Conservation (phyloP, 768 basidiomycete genomes). For the Lentinula aciculospora region DNA sequence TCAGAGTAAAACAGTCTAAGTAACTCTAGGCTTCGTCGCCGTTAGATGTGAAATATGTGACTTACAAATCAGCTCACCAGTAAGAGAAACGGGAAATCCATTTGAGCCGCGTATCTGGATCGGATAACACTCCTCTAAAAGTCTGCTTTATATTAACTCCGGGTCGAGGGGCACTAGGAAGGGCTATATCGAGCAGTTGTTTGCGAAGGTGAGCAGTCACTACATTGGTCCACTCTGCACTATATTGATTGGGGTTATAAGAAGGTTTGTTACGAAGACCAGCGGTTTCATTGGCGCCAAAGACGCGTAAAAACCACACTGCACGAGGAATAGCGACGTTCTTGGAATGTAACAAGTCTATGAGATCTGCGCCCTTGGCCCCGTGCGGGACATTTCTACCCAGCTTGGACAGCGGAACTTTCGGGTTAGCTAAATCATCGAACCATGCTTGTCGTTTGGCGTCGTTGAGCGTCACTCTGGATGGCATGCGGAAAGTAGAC, state of each 20-base stretch:
- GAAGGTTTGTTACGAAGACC: constrained; percentile 71
- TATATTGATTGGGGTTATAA: constrained; percentile 82
- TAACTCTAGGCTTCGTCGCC: constrained; percentile 50
- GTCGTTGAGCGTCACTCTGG: constrained; percentile 78
- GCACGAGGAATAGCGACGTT: constrained; percentile 77
- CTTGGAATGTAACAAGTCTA: constrained; percentile 73
- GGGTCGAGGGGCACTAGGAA: constrained; percentile 73
- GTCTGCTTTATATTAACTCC: constrained; percentile 79
- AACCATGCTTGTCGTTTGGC: constrained; percentile 80
- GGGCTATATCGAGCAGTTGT: constrained; percentile 69
- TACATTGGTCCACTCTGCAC: constrained; percentile 79
- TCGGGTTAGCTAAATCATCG: constrained; percentile 72
- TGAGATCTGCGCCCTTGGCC: constrained; percentile 76
- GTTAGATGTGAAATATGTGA: background rate
- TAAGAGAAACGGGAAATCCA: constrained; percentile 81
- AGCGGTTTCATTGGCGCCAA: constrained; percentile 84
- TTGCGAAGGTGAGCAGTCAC: constrained; percentile 81
- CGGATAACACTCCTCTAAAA: constrained; percentile 77
- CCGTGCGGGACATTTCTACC: constrained; percentile 86
- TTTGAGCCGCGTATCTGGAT: constrained; percentile 59
- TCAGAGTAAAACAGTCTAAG: constrained; percentile 75
- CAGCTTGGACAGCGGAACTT: constrained; percentile 74
- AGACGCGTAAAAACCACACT: constrained; percentile 83
- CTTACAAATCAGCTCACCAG: constrained; percentile 39
- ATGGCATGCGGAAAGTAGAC: constrained; percentile 73